Base-by-base conservation (phyloP, 1,139 yeast genomes). In the Pichia sp. region DNA sequence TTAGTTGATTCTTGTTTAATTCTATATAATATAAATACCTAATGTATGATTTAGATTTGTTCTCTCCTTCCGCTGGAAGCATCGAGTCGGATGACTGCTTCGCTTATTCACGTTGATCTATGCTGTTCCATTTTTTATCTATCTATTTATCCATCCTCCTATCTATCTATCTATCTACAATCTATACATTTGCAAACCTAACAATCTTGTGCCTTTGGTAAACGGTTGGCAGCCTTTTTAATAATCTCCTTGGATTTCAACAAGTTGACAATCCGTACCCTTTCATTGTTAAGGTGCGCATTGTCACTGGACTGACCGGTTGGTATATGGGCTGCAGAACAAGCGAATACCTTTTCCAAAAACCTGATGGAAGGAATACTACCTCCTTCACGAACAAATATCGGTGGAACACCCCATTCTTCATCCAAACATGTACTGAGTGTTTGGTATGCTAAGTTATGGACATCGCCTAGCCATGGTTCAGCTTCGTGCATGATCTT, bases 221-320 rank as follows among this genome's bases (percentile, higher is more conserved):
- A 51, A 46, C 52, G 52, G 41, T 54, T 56, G 6, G 53, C 55
- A 29, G 84, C 80, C 56, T 78, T 83, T 38, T 75, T 71, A 58
- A 93, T 75, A 41, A 91, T 85, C 43, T 75, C 77, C 58, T 92
- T 80, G 57, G 93, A 79, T 57, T 87, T 88, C 63, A 84, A 81
- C 64, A 93, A 77, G 67, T 93, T 93, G 46, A 84, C 73, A 33
- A 93, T 82, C 57, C 98, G 74, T 51, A 93, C 72, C 59, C 95
- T 80, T 70, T 93, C 99, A 66, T 93, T 87, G 64, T 85, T 84
- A 65, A 93, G 77, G 73, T 93, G 99, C 1, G 98, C 98, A 66
- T 90, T 90, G 68, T 93, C 99, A 50, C 95, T 84, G 0, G 95
- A 81, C 72, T 93, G 99, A 0, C 99, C 99, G 68, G 97, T 90